Evolutionary conservation across 2,329 filamentous ascomycete genomes (phyloP), one percentile per base, ranked within the genome.

Genomic region (Aureobasidium sp.): DNA sequence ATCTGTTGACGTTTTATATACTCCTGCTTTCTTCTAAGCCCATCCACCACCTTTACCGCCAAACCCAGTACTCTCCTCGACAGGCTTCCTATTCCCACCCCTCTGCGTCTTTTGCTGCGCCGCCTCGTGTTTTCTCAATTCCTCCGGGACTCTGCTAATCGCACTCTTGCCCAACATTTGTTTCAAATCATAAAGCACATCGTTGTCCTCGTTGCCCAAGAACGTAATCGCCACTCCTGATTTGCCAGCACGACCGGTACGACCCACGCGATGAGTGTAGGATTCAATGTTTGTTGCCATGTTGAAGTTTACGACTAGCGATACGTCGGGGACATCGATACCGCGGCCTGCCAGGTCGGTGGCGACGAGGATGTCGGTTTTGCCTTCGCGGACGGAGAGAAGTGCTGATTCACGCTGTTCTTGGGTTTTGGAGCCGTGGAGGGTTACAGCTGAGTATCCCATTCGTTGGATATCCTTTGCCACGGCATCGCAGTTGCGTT

Each of bases 281-380:
- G 89, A 92, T 82, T 99, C 96, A 71, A 99, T 98, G 71, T 86
- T 94, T 16, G 83, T 90, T 0, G 96, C 92, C 96, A 99, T 98
- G 85, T 98, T 99, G 88, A 98, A 99, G 84, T 99, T 99, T 77
- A 99, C 87, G 65, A 99, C 96, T 67, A 99, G 87, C 68, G 89
- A 93, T 48, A 99, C 96, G 75, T 98, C 96, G 0, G 93, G 90
- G 5, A 99, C 95, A 80, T 99, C 96, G 78, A 99, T 98, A 93
- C 96, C 96, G 84, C 96, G 90, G 69, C 95, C 96, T 1, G 96
- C 96, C 66, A 99, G 84, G 81, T 99, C 96, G 1, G 96, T 99
- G 1, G 96, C 96, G 61, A 99, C 96, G 43, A 99, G 88, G 1
- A 99, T 93, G 69, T 97, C 92, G 0, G 93, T 93, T 59, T 88